Conservation (phyloP, 2,329 filamentous ascomycete genomes). For the Colletotrichum chlorophyti region DNA sequence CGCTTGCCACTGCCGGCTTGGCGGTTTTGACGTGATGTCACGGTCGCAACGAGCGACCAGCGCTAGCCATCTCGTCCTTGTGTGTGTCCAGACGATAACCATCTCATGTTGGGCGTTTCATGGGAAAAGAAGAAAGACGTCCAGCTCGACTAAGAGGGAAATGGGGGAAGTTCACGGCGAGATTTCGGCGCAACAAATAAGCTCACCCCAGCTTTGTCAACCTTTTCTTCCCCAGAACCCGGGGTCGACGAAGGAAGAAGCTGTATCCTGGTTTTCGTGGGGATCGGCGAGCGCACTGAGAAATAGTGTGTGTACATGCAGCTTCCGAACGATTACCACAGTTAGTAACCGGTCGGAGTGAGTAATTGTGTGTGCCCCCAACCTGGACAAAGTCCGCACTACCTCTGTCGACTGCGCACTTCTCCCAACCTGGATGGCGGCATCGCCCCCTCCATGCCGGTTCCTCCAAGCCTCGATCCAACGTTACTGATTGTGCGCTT, state of each 20-base stretch:
- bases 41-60: not conserved
- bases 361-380: not conserved
- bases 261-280: too few relatives aligned
- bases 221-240: too few relatives aligned
- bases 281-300: too few relatives aligned
- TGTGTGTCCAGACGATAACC: not conserved
- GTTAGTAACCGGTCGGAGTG: too few relatives aligned
- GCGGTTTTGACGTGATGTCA: conserved; percentile 17
- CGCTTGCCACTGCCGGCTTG: conserved; percentile 9
- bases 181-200: not conserved
- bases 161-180: not conserved
- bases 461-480: not conserved
- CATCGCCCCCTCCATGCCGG: not conserved
- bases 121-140: not conserved
- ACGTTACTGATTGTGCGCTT: not conserved
- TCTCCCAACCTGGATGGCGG: not conserved
- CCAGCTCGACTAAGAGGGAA: not conserved
- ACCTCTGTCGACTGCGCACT: not conserved
- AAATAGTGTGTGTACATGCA: too few relatives aligned
- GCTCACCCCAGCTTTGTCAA: not conserved
- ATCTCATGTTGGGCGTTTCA: not conserved
- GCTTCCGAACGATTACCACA: too few relatives aligned
- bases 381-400: not conserved
- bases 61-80: not conserved
- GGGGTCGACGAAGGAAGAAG: not conserved